Evolutionary conservation across 2,329 filamentous ascomycete species (phyloP), one percentile per base, ranked within the genome.

Genomic region (Pyricularia pennisetigena): DNA sequence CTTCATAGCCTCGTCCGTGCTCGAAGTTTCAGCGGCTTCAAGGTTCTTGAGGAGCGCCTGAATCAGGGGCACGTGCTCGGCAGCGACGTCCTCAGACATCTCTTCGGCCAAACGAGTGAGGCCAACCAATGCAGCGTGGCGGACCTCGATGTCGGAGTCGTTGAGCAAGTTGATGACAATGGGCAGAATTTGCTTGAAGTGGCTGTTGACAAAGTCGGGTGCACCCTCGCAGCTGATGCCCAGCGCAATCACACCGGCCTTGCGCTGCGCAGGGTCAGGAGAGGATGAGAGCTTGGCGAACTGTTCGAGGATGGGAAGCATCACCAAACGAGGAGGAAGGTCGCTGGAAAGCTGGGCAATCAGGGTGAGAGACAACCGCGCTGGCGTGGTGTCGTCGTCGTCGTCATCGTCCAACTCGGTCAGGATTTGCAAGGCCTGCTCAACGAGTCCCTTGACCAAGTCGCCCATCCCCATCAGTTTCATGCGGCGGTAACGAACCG

Each of bases 171-270:
- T 88, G 69, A 97, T 84, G 69, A 98, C 88, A 73, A 92, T 85
- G 65, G 95, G 95, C 77, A 98, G 87, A 72, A 98, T 90, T 72
- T 90, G 86, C 75, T 90, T 85, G 71, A 98, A 87, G 80, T 99
- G 95, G 24, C 94, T 97, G 71, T 92, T 93, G 75, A 98, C 93
- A 80, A 98, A 99, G 78, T 99, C 95, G 20, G 95, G 95, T 32
- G 95, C 94, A 73, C 95, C 95, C 82, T 98, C 95, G 67, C 97
- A 94, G 73, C 92, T 94, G 82, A 94, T 96, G 69, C 94, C 94
- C 5, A 99, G 86, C 65, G 94, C 90, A 71, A 98, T 85, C 76
- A 98, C 95, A 79, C 92, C 94, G 68, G 94, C 94, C 79, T 94
- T 91, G 70, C 94, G 90, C 81, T 91, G 90, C 73, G 92, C 89